Conservation (phyloP, 805 yeast species). For the Zygosaccharomyces pseudorouxii region DNA sequence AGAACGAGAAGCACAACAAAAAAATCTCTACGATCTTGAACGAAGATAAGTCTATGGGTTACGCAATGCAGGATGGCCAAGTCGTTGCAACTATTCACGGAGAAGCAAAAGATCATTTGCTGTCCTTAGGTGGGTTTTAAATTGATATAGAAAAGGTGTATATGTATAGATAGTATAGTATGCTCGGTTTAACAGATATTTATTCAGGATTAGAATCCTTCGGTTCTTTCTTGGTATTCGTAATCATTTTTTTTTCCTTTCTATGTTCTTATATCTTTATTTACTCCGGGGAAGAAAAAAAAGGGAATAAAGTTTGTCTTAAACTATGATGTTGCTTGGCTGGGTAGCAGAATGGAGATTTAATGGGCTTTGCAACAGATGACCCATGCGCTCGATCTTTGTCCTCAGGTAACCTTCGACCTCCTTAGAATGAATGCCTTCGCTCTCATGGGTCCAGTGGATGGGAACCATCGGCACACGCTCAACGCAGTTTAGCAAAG, state of each 20-base stretch:
- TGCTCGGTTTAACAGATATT: background rate
- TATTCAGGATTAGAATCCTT: background rate
- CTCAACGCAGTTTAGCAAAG: conserved; percentile 69
- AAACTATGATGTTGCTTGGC: conserved; percentile 8
- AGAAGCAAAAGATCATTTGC: conserved; percentile 35
- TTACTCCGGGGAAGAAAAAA: too few relatives aligned
- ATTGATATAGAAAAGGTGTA: background rate
- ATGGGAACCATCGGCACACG: conserved; percentile 96
- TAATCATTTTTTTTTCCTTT: too few relatives aligned
- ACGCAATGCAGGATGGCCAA: conserved; percentile 35
- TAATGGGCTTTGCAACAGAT: conserved; percentile 55
- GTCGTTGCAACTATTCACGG: conserved; percentile 40
- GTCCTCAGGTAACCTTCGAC: conserved; percentile 91
- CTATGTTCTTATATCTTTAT: background rate
- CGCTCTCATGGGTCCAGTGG: conserved; percentile 62
- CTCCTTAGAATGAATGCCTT: conserved; percentile 80
- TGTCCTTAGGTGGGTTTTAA: conserved; percentile 19
- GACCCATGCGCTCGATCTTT: conserved; percentile 97
- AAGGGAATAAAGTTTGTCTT: background rate
- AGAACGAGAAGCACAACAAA: conserved; percentile 30
- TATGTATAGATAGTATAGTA: background rate
- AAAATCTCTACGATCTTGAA: conserved; percentile 36
- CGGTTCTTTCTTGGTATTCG: background rate
- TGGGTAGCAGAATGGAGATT: conserved; percentile 27
- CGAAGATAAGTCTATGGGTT: conserved; percentile 36